These are phyloP conservation scores for Cyphellophora attinorum DNA, from an alignment of 2,329 filamentous ascomycete species.

Conservation along the genomic window DNA sequence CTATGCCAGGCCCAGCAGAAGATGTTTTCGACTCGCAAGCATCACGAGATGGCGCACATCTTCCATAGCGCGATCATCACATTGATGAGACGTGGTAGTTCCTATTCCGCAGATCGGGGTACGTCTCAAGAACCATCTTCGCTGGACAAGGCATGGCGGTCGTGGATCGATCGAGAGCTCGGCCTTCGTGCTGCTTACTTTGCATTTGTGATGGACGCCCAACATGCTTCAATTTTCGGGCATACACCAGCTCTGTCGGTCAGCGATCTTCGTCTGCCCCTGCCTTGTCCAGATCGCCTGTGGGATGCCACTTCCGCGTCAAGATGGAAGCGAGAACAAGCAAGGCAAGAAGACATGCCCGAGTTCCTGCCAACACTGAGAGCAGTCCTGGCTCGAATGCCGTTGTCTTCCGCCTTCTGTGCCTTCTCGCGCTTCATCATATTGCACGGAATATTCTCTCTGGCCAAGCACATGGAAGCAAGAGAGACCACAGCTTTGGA, in stretches of 20 bases:
- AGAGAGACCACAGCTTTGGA: conserved; percentile 16
- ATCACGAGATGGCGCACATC: conserved; percentile 22
- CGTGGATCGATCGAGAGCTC: conserved; percentile 21
- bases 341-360: conserved; percentile 14
- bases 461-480: conserved; percentile 19
- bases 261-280: conserved; percentile 19
- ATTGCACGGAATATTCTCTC: conserved; percentile 20
- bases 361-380: conserved; percentile 20
- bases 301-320: conserved; percentile 18
- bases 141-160: conserved; percentile 10
- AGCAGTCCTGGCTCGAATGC: conserved; percentile 15
- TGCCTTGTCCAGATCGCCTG: conserved; percentile 19
- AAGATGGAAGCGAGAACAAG: conserved; percentile 16
- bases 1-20: conserved; percentile 20
- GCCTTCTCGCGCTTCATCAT: conserved; percentile 19
- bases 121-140: conserved; percentile 4
- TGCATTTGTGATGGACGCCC: conserved; percentile 23
- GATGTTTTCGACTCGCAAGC: conserved; percentile 21
- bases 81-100: conserved; percentile 10
- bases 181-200: conserved; percentile 21
- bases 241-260: conserved; percentile 21
- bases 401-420: conserved; percentile 18
- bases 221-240: conserved; percentile 22
- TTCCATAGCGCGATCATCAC: conserved; percentile 22
- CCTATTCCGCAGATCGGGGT: conserved; percentile 2